A percentile compares a stretch with the other conserved stretches of the same genome.
These are phyloP conservation scores for Corymbia maculata DNA, from an alignment of 345 rosid species.

Conservation along the genomic window DNA sequence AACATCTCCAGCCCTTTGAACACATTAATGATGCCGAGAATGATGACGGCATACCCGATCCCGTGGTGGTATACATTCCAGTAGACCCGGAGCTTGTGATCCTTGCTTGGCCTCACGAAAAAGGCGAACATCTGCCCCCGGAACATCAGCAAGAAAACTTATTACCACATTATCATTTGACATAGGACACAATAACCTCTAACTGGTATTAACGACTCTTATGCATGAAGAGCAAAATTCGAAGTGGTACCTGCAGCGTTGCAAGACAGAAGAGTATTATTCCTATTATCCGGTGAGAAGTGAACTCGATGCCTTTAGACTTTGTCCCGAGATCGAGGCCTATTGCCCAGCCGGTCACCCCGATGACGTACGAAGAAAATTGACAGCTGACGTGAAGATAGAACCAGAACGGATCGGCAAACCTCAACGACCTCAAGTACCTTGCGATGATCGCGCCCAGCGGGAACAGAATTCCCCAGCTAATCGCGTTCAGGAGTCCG, in stretches of 20 bases:
- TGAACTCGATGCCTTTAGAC: constrained; percentile 32
- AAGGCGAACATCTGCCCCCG: constrained; percentile 30
- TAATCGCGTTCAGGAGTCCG: constrained; percentile 74
- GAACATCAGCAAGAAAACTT: not conserved
- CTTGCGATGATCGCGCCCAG: constrained; percentile 59
- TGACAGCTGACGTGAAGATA: constrained; percentile 72
- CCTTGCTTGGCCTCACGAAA: constrained; percentile 71
- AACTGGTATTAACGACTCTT: not conserved
- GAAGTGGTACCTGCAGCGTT: constrained; percentile 52
- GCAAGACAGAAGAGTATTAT: constrained; percentile 59
- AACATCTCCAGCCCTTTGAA: constrained; percentile 67
- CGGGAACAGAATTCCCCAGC: constrained; percentile 86
- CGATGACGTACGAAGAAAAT: constrained; percentile 55
- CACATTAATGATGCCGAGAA: constrained; percentile 57
- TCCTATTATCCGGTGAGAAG: constrained; percentile 54
- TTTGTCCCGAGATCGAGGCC: constrained; percentile 75
- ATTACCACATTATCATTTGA: not conserved
- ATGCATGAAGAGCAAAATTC: not conserved
- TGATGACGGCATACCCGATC: constrained; percentile 48
- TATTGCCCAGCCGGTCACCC: constrained; percentile 87
- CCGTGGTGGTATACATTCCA: constrained; percentile 86
- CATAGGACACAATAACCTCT: not conserved
- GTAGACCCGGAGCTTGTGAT: constrained; percentile 58
- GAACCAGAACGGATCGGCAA: constrained; percentile 88
- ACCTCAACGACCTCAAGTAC: constrained; percentile 50